These are phyloP conservation scores for Crithidia fasciculata DNA, from an alignment of 208 protist species.

Conservation along the genomic window DNA sequence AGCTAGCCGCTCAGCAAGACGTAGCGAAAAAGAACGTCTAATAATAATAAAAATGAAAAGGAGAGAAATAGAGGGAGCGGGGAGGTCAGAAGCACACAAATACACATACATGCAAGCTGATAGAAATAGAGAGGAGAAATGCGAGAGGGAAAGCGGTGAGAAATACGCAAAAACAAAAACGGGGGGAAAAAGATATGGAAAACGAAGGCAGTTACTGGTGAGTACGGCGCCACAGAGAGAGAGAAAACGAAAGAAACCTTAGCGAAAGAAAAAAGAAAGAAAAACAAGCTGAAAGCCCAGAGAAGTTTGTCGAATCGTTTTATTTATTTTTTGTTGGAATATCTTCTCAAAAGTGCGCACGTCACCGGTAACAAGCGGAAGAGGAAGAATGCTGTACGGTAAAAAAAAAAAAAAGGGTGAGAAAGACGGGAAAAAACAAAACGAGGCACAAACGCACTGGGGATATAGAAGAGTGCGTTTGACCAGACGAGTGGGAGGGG, in stretches of 20 bases:
- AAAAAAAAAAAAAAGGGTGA: no score
- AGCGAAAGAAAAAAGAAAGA: no score
- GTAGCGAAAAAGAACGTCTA: background rate
- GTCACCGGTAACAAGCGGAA: no score
- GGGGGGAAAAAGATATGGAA: background rate
- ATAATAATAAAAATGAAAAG: background rate
- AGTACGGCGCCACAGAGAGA: background rate
- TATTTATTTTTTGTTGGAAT: no score
- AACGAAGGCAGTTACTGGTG: background rate
- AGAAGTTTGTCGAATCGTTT: no score
- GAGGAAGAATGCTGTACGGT: no score
- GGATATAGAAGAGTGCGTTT: no score
- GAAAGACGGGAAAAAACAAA: no score
- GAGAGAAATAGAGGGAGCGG: background rate
- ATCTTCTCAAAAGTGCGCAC: no score
- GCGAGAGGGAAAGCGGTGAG: constrained; percentile 1
- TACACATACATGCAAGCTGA: background rate
- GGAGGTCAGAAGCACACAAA: background rate
- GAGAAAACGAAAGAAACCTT: constrained; percentile 9
- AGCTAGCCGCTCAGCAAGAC: background rate
- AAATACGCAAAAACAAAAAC: constrained; percentile 13
- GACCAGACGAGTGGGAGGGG: no score
- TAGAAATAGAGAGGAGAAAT: background rate
- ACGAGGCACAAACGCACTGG: no score
- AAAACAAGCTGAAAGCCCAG: no score